These are phyloP conservation scores for Fusarium compactum DNA, from an alignment of 2,329 filamentous ascomycete species.

Conservation along the genomic window DNA sequence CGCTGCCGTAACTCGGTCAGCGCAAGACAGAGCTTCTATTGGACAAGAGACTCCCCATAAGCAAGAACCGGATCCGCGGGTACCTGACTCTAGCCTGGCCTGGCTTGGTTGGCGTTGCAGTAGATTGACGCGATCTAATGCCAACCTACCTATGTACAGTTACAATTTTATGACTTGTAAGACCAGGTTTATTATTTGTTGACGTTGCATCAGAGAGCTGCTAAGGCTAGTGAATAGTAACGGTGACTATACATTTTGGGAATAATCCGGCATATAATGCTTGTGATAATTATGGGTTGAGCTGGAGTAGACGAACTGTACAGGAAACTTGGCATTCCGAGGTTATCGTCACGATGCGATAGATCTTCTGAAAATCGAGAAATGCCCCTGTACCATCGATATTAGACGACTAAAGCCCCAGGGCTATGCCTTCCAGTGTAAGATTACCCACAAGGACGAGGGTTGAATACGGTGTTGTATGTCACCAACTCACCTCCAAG, in stretches of 20 bases:
- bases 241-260: conserved; percentile 7
- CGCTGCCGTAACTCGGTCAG: conserved; percentile 18
- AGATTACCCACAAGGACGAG: conserved; percentile 9
- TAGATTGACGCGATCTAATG: conserved; percentile 34
- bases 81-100: conserved; percentile 42
- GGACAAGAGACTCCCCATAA: not conserved
- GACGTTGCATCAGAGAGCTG: conserved; percentile 30
- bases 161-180: conserved; percentile 27
- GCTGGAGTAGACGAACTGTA: not conserved
- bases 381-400: conserved; percentile 12
- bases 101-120: conserved; percentile 1
- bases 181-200: conserved; percentile 19
- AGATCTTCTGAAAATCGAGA: conserved; percentile 24
- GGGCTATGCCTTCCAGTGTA: conserved; percentile 3
- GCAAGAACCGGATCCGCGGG: conserved; percentile 16
- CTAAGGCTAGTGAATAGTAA: conserved; percentile 28
- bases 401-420: not conserved
- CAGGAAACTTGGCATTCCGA: not conserved
- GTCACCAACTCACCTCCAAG: not conserved
- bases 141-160: conserved; percentile 5
- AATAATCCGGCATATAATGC: not conserved
- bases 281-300: not conserved
- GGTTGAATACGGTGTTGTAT: not conserved
- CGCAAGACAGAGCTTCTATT: conserved; percentile 12
- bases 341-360: conserved; percentile 12